phyloP scores from a whole-genome alignment of 2,329 filamentous ascomycete species.

The Calycina marina region DNA sequence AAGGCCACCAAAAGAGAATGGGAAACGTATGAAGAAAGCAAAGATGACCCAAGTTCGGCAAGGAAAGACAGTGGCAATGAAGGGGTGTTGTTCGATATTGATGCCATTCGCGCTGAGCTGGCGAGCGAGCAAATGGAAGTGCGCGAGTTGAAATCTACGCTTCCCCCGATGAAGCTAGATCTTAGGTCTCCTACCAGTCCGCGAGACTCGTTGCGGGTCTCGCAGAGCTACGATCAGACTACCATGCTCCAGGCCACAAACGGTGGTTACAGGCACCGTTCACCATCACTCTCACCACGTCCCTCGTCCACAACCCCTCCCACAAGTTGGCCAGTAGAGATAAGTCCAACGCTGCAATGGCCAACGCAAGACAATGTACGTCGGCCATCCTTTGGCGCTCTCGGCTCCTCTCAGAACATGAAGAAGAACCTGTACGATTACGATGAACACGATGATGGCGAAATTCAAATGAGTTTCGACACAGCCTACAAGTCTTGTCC shows the following conservation, averaged over 20 bases:
- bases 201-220: constrained; percentile 26
- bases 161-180: constrained; percentile 79
- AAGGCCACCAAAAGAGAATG: constrained; percentile 67
- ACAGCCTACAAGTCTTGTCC: constrained; percentile 30
- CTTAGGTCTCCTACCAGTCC: constrained; percentile 21
- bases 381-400: neutral
- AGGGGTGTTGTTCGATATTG: constrained; percentile 76
- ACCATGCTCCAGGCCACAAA: constrained; percentile 16
- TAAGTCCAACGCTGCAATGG: neutral
- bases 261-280: constrained; percentile 5
- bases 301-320: constrained; percentile 4
- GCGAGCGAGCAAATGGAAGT: constrained; percentile 43
- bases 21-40: constrained; percentile 80
- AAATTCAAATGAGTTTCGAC: constrained; percentile 60
- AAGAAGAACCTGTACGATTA: no score
- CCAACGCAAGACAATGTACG: neutral
- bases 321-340: neutral
- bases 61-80: constrained; percentile 22
- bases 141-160: constrained; percentile 71
- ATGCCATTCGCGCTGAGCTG: constrained; percentile 79
- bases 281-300: constrained; percentile 5
- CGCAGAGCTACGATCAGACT: constrained; percentile 31
- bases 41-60: constrained; percentile 27
- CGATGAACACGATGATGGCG: constrained; percentile 27
- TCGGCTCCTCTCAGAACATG: no score